Evolutionary conservation across 192 early-diverging fungal species (phyloP).

Genomic region (Coemansia reversa): DNA sequence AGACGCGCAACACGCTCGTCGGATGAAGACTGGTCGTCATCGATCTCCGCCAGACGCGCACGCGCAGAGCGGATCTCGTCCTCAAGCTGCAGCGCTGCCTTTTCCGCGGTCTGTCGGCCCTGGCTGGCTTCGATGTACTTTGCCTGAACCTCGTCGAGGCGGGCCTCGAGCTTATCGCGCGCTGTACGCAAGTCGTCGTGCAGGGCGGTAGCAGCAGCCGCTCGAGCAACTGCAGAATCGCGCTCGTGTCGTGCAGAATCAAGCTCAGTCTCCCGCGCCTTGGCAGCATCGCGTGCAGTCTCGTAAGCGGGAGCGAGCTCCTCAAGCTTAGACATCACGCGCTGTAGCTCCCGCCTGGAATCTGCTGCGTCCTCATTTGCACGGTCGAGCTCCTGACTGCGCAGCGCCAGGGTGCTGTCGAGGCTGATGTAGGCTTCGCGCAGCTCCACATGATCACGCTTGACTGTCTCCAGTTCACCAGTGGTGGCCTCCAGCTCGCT

Average conservation of each 20-base stretch:
- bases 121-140: conserved; percentile 65
- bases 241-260: conserved; percentile 68
- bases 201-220: conserved; percentile 67
- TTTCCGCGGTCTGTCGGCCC: conserved; percentile 67
- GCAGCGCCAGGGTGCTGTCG: conserved; percentile 64
- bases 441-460: conserved; percentile 61
- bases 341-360: conserved; percentile 76
- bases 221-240: conserved; percentile 42
- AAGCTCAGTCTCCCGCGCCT: conserved; percentile 58
- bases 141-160: conserved; percentile 68
- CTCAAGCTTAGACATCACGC: conserved; percentile 68
- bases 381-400: conserved; percentile 71
- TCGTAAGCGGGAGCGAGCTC: conserved; percentile 56
- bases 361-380: conserved; percentile 67
- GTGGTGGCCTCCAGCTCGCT: conserved; percentile 79
- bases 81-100: conserved; percentile 68
- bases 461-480: conserved; percentile 77
- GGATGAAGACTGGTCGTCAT: conserved; percentile 62
- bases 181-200: conserved; percentile 63
- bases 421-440: conserved; percentile 72
- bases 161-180: conserved; percentile 70
- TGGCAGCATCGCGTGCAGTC: conserved; percentile 56
- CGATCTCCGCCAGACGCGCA: conserved; percentile 70
- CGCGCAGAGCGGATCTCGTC: conserved; percentile 71
- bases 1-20: conserved; percentile 64